These are phyloP conservation scores for Globisporangium paroecandrum DNA, from an alignment of 352 stramenopile genomes.

Conservation along the genomic window DNA sequence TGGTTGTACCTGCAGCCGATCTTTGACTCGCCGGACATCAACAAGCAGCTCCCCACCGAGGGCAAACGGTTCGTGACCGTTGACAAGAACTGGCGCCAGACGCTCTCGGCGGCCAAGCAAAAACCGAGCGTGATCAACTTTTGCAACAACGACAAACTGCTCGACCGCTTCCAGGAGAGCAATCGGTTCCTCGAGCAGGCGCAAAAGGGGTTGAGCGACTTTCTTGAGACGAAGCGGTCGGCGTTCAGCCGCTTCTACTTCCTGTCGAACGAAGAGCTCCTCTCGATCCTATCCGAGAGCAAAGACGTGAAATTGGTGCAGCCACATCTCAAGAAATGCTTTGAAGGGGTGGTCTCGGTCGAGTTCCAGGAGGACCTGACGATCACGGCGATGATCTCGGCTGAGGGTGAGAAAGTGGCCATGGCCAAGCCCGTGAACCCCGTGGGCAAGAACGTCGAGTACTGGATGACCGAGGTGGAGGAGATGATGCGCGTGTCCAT, in stretches of 20 bases:
- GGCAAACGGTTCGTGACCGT: conserved; percentile 93
- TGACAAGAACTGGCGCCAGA: conserved; percentile 94
- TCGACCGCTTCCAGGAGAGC: conserved; percentile 91
- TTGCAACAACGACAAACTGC: conserved; percentile 90
- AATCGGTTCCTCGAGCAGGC: conserved; percentile 95
- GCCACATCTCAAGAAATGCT: conserved; percentile 94
- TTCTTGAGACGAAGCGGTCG: conserved; percentile 93
- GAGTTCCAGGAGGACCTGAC: conserved; percentile 90
- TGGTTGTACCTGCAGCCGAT: conserved; percentile 97
- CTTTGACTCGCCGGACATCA: conserved; percentile 95
- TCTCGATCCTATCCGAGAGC: conserved; percentile 94
- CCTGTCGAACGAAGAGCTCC: conserved; percentile 92
- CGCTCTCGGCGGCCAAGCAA: conserved; percentile 78
- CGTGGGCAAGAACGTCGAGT: conserved; percentile 92
- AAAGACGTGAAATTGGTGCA: conserved; percentile 95
- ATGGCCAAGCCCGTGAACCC: conserved; percentile 87
- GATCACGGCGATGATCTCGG: conserved; percentile 90
- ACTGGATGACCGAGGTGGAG: conserved; percentile 95
- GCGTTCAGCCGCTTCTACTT: conserved; percentile 95
- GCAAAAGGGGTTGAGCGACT: conserved; percentile 94
- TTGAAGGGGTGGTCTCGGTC: conserved; percentile 92
- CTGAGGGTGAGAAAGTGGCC: conserved; percentile 87
- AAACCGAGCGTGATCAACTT: conserved; percentile 88
- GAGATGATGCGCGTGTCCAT: conserved; percentile 92
- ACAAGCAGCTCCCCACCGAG: conserved; percentile 94